Evolutionary conservation across 305 asterid genomes (phyloP), one percentile per base, ranked within the genome.

Genomic region (Fraxinus baroniana): DNA sequence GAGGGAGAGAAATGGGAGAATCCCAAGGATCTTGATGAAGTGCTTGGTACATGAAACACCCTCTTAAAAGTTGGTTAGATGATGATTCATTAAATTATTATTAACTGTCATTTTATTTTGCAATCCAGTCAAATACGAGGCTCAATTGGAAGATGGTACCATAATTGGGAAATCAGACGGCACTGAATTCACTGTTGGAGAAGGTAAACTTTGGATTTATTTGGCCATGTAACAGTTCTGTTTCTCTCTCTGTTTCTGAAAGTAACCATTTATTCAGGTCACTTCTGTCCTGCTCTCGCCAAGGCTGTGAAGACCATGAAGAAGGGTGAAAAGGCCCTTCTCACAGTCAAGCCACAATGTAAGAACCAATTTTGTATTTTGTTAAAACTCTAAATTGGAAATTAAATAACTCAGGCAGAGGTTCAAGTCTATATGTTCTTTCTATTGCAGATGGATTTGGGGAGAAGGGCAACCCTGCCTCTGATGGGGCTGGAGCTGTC

Each of bases 1-100:
- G 91, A 89, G 66, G 99, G 99, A 74, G 99, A 92, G 46, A 94
- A 91, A 79, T 94, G 97, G 97, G 97, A 94, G 89, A 94, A 95
- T 82, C 99, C 97, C 1, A 95, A 90, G 90, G 99, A 94, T 80
- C 89, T 86, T 76, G 98, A 94, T 80, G 97, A 94, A 86, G 97
- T 94, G 35, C 83, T 87, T 22, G 98, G 99, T 94, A 86, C 55
- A 85, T 28, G 7, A 82, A 75, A 36, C 41, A 10, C 8, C 33
- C 15, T 0, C 66, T 64, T 12, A 7, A 28, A 4, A 36, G 18
- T n/a, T 64, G 20, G 7, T 32, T 5, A 0, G 3, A 44, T 13
- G 22, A 13, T 78, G 36, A 74, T 5, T 39, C 1, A 8, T 39
- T 7, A 1, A 13, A 2, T 37, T 18, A 9, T 0, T 35, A 5